Conservation (phyloP, 768 basidiomycete genomes). For the Mycena rosella region DNA sequence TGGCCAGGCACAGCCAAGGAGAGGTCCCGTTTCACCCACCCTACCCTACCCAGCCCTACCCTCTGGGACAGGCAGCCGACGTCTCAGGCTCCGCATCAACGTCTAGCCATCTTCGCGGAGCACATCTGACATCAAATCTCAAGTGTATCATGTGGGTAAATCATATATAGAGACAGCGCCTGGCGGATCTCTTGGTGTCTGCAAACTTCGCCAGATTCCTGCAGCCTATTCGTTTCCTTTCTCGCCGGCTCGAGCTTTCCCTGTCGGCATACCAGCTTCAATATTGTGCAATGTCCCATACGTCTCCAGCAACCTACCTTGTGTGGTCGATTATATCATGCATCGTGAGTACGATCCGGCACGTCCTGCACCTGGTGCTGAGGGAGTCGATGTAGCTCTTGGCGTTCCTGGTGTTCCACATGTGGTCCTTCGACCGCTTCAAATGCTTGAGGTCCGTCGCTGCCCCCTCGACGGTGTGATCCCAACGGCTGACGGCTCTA, state of each 20-base stretch:
- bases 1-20: not conserved
- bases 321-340: conserved; percentile 70
- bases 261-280: conserved; percentile 33
- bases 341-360: conserved; percentile 55
- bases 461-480: not conserved
- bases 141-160: conserved; percentile 23
- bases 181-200: not conserved
- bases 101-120: conserved; percentile 11
- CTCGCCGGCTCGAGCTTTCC: conserved; percentile 43
- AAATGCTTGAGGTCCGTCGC: conserved; percentile 71
- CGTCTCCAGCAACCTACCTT: conserved; percentile 70
- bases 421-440: conserved; percentile 87
- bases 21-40: not conserved
- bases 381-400: conserved; percentile 58
- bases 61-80: not conserved
- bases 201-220: conserved; percentile 25
- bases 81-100: conserved; percentile 9
- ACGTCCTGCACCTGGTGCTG: not conserved
- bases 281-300: conserved; percentile 66
- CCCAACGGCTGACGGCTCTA: conserved; percentile 1
- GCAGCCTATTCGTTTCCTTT: conserved; percentile 31
- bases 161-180: conserved; percentile 13
- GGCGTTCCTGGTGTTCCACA: conserved; percentile 74
- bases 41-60: too few relatives aligned
- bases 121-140: conserved; percentile 23